Evolutionary conservation across 805 yeast species (phyloP).

Genomic region (Starmerella khaoyaiensis): DNA sequence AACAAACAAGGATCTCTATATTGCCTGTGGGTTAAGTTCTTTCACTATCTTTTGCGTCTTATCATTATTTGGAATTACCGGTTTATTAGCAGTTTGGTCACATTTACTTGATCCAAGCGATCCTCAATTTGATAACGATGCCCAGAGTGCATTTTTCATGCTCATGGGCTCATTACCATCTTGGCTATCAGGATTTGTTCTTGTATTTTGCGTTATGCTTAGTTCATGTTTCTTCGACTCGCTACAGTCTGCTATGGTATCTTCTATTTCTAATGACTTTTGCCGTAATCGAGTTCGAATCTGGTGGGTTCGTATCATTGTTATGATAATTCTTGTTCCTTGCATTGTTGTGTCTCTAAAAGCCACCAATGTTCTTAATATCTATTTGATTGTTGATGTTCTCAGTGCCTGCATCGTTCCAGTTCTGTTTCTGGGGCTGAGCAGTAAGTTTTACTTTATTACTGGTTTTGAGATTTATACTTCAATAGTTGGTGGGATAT

Average conservation of each 20-base stretch:
- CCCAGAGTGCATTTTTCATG: constrained; percentile 52
- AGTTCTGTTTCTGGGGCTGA: constrained; percentile 64
- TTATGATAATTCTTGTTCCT: constrained; percentile 67
- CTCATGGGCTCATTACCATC: constrained; percentile 60
- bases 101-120: constrained; percentile 38
- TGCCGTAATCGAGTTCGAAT: constrained; percentile 68
- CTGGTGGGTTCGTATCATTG: constrained; percentile 53
- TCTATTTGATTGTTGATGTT: constrained; percentile 81
- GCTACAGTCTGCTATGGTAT: constrained; percentile 73
- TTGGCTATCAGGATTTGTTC: constrained; percentile 77
- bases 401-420: constrained; percentile 82
- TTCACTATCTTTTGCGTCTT: constrained; percentile 50
- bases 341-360: constrained; percentile 70
- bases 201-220: constrained; percentile 57
- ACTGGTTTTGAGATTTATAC: constrained; percentile 68
- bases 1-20: constrained; percentile 56
- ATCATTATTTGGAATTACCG: constrained; percentile 66
- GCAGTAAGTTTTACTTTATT: constrained; percentile 50
- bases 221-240: constrained; percentile 86
- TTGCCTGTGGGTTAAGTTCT: constrained; percentile 67
- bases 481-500: constrained; percentile 72
- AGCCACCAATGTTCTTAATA: constrained; percentile 72
- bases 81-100: constrained; percentile 83
- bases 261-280: constrained; percentile 78
- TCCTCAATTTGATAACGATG: constrained; percentile 40